Percentiles rank a stretch among this genome's conserved stretches.
Evolutionary conservation across 2,329 filamentous ascomycete species (phyloP).

Genomic region (Verticillium klebahnii): DNA sequence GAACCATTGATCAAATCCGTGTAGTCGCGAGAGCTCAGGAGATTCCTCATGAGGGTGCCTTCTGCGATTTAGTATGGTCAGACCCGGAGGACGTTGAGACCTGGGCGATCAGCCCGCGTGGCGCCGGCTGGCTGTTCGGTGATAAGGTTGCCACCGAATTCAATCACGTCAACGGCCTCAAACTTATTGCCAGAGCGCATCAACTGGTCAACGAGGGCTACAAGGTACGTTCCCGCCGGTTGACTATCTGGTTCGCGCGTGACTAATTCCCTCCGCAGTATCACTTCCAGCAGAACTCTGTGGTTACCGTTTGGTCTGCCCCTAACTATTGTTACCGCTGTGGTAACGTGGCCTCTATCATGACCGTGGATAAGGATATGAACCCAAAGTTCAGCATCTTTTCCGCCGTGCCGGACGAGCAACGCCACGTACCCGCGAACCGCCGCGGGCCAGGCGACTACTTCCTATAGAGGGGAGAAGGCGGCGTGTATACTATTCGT

Average conservation of each 20-base stretch:
- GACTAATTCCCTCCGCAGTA: conserved; percentile 47
- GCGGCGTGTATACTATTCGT: background rate
- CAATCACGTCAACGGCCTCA: conserved; percentile 93
- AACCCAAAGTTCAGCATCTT: conserved; percentile 92
- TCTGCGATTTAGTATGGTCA: conserved; percentile 97
- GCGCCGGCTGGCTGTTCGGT: conserved; percentile 96
- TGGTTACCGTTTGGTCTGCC: conserved; percentile 97
- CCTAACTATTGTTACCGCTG: conserved; percentile 95
- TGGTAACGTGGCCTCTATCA: conserved; percentile 94
- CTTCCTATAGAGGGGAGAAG: conserved; percentile 49
- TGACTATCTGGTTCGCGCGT: conserved; percentile 26
- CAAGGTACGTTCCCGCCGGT: conserved; percentile 69
- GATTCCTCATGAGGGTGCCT: conserved; percentile 96
- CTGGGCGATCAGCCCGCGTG: conserved; percentile 89
- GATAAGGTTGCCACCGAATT: conserved; percentile 98
- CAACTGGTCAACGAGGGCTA: conserved; percentile 98
- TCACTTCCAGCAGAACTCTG: conserved; percentile 91
- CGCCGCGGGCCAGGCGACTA: conserved; percentile 65
- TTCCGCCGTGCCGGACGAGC: conserved; percentile 80
- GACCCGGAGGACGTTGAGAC: conserved; percentile 97
- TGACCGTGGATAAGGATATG: conserved; percentile 81
- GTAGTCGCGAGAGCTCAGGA: conserved; percentile 97
- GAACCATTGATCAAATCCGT: conserved; percentile 98
- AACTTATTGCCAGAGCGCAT: conserved; percentile 93
- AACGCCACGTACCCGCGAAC: conserved; percentile 72